Evolutionary conservation across 2,329 filamentous ascomycete species (phyloP).

Genomic region (Lasiodiplodia citricola): DNA sequence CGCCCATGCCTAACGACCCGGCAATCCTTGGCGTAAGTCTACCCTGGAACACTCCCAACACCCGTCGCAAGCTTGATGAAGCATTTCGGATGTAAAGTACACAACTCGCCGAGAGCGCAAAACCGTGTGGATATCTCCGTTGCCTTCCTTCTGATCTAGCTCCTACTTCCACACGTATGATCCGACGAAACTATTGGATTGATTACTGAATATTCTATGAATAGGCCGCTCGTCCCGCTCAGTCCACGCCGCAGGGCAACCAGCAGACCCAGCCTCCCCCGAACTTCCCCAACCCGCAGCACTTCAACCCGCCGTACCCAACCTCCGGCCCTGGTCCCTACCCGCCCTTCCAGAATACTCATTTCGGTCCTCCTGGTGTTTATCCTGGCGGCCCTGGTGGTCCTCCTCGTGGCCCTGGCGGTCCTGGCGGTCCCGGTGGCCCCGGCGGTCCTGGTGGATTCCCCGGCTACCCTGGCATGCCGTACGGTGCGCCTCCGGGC

Average conservation of each 20-base stretch:
- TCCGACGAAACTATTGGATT: neutral
- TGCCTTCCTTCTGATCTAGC: slow-evolving; percentile 97
- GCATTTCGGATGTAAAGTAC: slow-evolving; percentile 94
- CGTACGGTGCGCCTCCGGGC: slow-evolving; percentile 76
- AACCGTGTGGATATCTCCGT: slow-evolving; percentile 96
- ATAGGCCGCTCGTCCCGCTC: slow-evolving; percentile 27
- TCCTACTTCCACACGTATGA: neutral
- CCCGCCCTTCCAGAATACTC: slow-evolving; percentile 52
- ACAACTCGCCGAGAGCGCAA: slow-evolving; percentile 89
- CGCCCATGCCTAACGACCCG: slow-evolving; percentile 87
- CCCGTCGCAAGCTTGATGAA: slow-evolving; percentile 73
- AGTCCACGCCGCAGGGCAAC: slow-evolving; percentile 36
- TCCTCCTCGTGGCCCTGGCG: slow-evolving; percentile 40
- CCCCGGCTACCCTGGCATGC: slow-evolving; percentile 74
- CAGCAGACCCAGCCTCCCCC: slow-evolving; percentile 43
- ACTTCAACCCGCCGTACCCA: slow-evolving; percentile 25
- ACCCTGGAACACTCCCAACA: neutral
- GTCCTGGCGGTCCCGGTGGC: slow-evolving; percentile 39
- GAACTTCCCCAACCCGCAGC: slow-evolving; percentile 36
- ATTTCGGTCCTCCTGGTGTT: slow-evolving; percentile 53
- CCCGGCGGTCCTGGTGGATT: slow-evolving; percentile 47
- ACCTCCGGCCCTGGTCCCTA: slow-evolving; percentile 46
- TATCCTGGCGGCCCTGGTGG: slow-evolving; percentile 45
- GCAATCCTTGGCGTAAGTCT: slow-evolving; percentile 94
- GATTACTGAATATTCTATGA: slow-evolving; percentile 16